Conservation (phyloP, 148 eudicot species). For the Amaranthus hypochondriacus region DNA sequence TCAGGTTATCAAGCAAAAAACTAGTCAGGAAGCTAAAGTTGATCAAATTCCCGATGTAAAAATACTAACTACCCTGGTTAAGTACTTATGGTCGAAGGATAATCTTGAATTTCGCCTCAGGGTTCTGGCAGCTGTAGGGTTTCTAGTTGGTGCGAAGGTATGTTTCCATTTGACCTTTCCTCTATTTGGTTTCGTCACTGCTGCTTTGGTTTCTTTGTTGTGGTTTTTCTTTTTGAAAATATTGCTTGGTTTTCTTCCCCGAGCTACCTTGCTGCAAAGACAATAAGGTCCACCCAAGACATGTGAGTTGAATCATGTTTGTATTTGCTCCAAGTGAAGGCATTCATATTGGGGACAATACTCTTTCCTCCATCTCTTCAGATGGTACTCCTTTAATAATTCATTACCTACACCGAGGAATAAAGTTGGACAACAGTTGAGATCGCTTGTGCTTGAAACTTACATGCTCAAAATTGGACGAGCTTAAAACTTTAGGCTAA, state of each 20-base stretch:
- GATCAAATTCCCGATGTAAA: constrained; percentile 52
- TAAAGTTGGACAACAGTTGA: too few relatives aligned
- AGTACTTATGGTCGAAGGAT: constrained; percentile 81
- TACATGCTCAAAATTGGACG: too few relatives aligned
- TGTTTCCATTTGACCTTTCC: not conserved
- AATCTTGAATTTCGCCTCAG: constrained; percentile 73
- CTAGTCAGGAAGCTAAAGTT: constrained; percentile 28
- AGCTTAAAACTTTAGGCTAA: too few relatives aligned
- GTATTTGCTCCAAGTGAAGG: not conserved
- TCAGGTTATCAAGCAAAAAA: constrained; percentile 34
- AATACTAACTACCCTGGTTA: constrained; percentile 65
- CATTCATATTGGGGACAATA: too few relatives aligned
- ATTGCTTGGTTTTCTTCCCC: not conserved
- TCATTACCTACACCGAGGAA: too few relatives aligned
- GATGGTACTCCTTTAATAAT: too few relatives aligned
- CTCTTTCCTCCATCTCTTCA: too few relatives aligned
- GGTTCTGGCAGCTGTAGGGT: constrained; percentile 78
- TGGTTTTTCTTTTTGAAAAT: not conserved
- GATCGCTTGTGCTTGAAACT: too few relatives aligned
- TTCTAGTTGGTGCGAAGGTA: constrained; percentile 89
- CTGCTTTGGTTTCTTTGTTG: not conserved
- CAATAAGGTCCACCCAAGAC: not conserved
- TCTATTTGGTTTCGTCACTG: not conserved
- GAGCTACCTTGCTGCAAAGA: not conserved
- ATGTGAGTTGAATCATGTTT: not conserved